Base-by-base conservation (phyloP, 2,329 filamentous ascomycete genomes). In the Pseudovirgaria hyperparasitica region DNA sequence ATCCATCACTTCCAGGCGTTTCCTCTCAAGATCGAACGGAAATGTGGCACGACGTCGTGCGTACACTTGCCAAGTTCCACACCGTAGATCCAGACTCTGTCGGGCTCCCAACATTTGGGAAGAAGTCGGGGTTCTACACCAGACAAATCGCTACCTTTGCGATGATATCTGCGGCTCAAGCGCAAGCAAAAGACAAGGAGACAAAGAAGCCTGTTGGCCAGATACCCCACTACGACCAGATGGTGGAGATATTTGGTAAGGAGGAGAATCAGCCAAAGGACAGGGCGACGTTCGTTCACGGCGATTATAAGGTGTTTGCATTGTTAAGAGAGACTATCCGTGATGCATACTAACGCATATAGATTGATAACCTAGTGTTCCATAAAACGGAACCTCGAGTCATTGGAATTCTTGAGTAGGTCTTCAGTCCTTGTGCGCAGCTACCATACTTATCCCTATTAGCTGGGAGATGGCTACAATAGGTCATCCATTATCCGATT, bases 241-340 rank as follows among this genome's bases (percentile, higher is more conserved):
- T 87, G 61, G 67, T 90, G 22, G 54, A 51, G 2, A 93, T 90
- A 57, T 93, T 94, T 54, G 64, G 60, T 26, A 67, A 86, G 43
- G 63, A 71, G 38, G 53, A 52, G 31, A 66, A 64, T 26, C 82
- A 87, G 55, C 87, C 87, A 1, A 61, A 65, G 34, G 87, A 96
- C 50, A 66, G 81, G 35, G 74, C 70, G 13, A 78, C 76, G 4
- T 68, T 94, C 36, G 76, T 96, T 16, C 90, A 96, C 47, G 90
- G 90, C 19, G 90, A 98, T 54, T 98, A 87, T 63, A 98, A 96
- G 63, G n/a, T n/a, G n/a, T n/a, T n/a, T n/a, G n/a, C n/a, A n/a
- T n/a, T n/a, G n/a, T n/a, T n/a, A n/a, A n/a, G n/a, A n/a, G n/a
- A n/a, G n/a, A n/a, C n/a, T n/a, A n/a, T n/a, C n/a, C n/a, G n/a